These are phyloP conservation scores for Capronia americana DNA, from an alignment of 2,329 filamentous ascomycete species.

Conservation along the genomic window DNA sequence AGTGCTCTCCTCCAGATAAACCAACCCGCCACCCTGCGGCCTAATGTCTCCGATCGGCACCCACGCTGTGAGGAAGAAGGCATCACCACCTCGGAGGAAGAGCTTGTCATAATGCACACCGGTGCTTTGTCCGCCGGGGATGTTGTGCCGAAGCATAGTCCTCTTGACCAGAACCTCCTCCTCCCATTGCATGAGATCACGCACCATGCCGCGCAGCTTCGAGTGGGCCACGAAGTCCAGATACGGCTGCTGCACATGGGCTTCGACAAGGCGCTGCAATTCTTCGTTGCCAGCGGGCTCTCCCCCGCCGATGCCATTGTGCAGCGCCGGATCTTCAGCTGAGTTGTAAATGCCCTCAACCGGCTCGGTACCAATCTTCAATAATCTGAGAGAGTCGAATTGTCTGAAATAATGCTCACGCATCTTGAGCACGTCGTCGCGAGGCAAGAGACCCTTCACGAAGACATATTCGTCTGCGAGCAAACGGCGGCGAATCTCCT, in stretches of 20 bases:
- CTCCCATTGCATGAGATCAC: slow-evolving; percentile 48
- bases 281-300: slow-evolving; percentile 41
- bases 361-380: slow-evolving; percentile 48
- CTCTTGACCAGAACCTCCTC: slow-evolving; percentile 45
- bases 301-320: slow-evolving; percentile 47
- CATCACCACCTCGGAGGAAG: slow-evolving; percentile 50
- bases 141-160: slow-evolving; percentile 51
- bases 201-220: slow-evolving; percentile 45
- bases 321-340: slow-evolving; percentile 44
- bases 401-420: slow-evolving; percentile 51
- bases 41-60: slow-evolving; percentile 49
- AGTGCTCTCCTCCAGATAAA: slow-evolving; percentile 50
- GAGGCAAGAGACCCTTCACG: slow-evolving; percentile 51
- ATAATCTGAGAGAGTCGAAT: slow-evolving; percentile 48
- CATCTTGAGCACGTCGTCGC: slow-evolving; percentile 52
- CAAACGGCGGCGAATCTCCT: slow-evolving; percentile 49
- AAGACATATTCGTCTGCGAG: slow-evolving; percentile 52
- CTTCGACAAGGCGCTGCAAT: slow-evolving; percentile 42
- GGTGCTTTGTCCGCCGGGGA: slow-evolving; percentile 47
- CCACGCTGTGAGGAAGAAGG: slow-evolving; percentile 45
- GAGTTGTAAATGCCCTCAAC: slow-evolving; percentile 53
- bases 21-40: slow-evolving; percentile 49
- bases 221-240: slow-evolving; percentile 47
- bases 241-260: slow-evolving; percentile 45
- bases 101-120: slow-evolving; percentile 53